Percentiles rank a stretch among this genome's conserved stretches.
Evolutionary conservation across 192 early-diverging fungal species (phyloP).

Genomic region (Chytriomyces sp.): DNA sequence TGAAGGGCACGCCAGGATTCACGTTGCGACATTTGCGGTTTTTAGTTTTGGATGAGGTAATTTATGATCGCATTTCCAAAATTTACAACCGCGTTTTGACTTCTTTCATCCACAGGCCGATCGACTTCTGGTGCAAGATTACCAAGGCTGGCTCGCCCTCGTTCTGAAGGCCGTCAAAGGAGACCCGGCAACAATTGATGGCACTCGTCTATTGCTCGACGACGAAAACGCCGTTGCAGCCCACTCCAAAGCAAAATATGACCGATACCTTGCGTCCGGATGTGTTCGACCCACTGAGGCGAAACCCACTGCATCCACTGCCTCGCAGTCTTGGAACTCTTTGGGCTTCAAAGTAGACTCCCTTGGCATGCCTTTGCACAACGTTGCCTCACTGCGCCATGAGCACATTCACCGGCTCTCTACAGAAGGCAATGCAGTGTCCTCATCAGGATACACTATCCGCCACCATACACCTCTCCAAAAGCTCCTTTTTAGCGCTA

Average conservation of each 20-base stretch:
- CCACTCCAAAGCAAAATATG: slow-evolving; percentile 17
- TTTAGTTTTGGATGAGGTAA: slow-evolving; percentile 86
- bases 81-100: too few species aligned
- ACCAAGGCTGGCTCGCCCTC: slow-evolving; percentile 86
- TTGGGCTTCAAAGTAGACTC: slow-evolving; percentile 12
- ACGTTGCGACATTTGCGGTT: slow-evolving; percentile 90
- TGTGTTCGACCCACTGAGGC: not conserved
- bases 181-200: not conserved
- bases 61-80: too few species aligned
- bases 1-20: slow-evolving; percentile 81
- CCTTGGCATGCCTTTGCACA: slow-evolving; percentile 34
- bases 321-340: not conserved
- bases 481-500: slow-evolving; percentile 95
- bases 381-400: slow-evolving; percentile 26
- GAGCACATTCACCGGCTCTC: slow-evolving; percentile 18
- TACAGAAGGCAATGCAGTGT: not conserved
- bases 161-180: slow-evolving; percentile 59
- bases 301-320: not conserved
- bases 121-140: slow-evolving; percentile 86
- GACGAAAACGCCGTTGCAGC: slow-evolving; percentile 3
- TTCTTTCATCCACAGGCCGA: slow-evolving; percentile 61
- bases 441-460: not conserved
- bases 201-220: not conserved
- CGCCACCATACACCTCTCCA: slow-evolving; percentile 61
- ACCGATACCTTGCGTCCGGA: slow-evolving; percentile 17